These are phyloP conservation scores for Hypomyces perniciosus DNA, from an alignment of 2,329 filamentous ascomycete genomes.

Conservation along the genomic window DNA sequence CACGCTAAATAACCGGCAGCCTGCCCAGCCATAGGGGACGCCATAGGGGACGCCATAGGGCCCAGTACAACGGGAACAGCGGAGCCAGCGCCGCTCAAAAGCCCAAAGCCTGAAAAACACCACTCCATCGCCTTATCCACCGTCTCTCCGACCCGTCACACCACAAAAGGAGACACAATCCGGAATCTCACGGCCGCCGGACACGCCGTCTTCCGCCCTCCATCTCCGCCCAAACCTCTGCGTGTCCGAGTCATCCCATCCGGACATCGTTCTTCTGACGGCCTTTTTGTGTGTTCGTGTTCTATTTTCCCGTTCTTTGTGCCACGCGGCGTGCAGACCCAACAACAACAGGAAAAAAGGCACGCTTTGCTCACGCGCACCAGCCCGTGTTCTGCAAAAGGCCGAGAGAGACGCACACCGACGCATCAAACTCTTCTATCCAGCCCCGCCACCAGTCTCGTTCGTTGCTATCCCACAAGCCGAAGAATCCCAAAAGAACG, in stretches of 20 bases:
- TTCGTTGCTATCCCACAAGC: neutral
- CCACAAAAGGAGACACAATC: constrained; percentile 13
- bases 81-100: neutral
- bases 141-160: constrained; percentile 1
- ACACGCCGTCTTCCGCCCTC: constrained; percentile 13
- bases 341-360: constrained; percentile 3
- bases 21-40: no score
- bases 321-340: neutral
- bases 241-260: neutral
- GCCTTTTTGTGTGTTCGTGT: neutral
- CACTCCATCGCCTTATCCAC: constrained; percentile 3
- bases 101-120: neutral
- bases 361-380: constrained; percentile 12
- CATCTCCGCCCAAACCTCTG: constrained; percentile 1
- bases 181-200: constrained; percentile 12
- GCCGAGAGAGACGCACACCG: constrained; percentile 3
- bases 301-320: neutral
- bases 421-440: neutral
- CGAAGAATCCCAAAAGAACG: neutral
- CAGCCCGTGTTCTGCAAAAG: constrained; percentile 9
- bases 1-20: no score
- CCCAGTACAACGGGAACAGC: neutral
- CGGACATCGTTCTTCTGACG: neutral
- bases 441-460: neutral
- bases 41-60: no score